These are phyloP conservation scores for Arabidopsis hybrid DNA, from an alignment of 441 rosid species.

Conservation along the genomic window DNA sequence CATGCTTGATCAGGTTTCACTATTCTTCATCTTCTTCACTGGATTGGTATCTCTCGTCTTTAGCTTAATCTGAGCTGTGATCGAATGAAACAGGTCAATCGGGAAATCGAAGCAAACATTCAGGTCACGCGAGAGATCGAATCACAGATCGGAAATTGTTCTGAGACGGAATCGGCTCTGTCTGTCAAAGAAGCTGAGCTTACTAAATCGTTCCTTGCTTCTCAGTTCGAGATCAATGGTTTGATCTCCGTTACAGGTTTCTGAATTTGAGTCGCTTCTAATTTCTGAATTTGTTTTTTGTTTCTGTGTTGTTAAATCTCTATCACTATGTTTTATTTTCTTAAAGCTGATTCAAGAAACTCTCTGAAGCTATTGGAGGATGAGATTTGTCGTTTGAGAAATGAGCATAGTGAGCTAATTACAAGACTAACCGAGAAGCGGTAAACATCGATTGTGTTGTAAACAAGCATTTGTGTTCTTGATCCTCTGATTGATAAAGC, in stretches of 20 bases:
- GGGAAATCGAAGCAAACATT: conserved; percentile 76
- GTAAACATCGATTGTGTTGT: conserved; percentile 41
- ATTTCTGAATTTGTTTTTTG: no score
- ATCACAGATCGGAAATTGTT: conserved; percentile 67
- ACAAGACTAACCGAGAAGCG: conserved; percentile 51
- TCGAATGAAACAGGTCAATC: conserved; percentile 55
- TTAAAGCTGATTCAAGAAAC: conserved; percentile 63
- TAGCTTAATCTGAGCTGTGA: background rate
- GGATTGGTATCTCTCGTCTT: background rate
- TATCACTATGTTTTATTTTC: no score
- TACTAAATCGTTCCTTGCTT: conserved; percentile 59
- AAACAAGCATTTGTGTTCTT: background rate
- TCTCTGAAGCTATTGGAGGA: conserved; percentile 55
- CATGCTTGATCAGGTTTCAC: conserved; percentile 76
- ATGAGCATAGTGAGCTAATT: conserved; percentile 51
- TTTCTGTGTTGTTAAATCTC: no score
- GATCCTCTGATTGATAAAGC: background rate
- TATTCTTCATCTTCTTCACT: background rate
- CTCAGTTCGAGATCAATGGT: conserved; percentile 72
- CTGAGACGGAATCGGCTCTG: conserved; percentile 59
- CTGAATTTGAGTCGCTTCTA: no score
- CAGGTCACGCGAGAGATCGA: conserved; percentile 70
- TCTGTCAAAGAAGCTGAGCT: conserved; percentile 62
- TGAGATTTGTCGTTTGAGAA: conserved; percentile 48
- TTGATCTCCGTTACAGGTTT: conserved; percentile 62